Conservation (phyloP, 176 grass and related monocot species). For the Neostapfia colusana region DNA sequence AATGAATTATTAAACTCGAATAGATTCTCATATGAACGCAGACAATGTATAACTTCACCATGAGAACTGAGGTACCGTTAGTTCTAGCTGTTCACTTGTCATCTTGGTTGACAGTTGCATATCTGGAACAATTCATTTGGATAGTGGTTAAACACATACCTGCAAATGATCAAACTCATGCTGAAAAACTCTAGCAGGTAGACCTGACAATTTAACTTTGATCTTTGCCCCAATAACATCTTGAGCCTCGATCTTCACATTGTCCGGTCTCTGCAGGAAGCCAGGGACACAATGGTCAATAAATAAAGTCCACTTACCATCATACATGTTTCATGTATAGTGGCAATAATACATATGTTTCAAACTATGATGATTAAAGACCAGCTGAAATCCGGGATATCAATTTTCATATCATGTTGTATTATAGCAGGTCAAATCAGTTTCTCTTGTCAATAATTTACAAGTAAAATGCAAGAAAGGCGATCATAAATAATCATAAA, state of each 20-base stretch:
- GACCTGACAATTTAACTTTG: constrained; percentile 75
- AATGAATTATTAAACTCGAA: not conserved
- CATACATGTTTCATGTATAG: not conserved
- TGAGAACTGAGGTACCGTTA: constrained; percentile 26
- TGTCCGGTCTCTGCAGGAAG: constrained; percentile 74
- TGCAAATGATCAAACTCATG: constrained; percentile 99
- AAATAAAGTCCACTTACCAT: constrained; percentile 11
- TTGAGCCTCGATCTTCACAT: constrained; percentile 87
- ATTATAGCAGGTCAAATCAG: not conserved
- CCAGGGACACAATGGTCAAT: constrained; percentile 35
- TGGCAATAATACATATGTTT: not conserved
- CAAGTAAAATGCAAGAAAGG: not conserved
- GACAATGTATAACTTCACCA: not conserved
- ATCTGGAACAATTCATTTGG: constrained; percentile 47
- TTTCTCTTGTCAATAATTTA: not conserved
- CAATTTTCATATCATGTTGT: not conserved
- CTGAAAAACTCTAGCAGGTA: constrained; percentile 87
- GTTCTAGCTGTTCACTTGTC: not conserved
- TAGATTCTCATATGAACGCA: not conserved
- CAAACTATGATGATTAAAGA: not conserved
- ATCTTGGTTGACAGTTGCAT: constrained; percentile 15
- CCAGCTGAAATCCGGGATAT: not conserved
- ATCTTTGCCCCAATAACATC: constrained; percentile 78
- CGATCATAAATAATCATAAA: constrained; percentile 22
- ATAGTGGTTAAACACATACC: constrained; percentile 48